Evolutionary conservation across 2,329 filamentous ascomycete species (phyloP).

Genomic region (Trichoderma breve): DNA sequence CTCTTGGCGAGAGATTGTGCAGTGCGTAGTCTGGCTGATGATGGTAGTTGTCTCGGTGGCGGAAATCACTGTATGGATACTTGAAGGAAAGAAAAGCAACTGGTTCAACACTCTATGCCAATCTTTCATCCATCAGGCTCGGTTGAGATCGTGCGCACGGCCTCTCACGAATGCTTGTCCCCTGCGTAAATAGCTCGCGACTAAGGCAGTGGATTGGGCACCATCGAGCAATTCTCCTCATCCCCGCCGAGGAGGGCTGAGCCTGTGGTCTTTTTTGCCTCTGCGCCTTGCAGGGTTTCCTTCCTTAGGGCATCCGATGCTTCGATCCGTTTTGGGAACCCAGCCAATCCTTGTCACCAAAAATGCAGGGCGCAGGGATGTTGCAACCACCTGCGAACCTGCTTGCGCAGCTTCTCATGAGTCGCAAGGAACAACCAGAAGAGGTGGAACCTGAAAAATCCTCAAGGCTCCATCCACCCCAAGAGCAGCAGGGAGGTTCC

Average conservation of each 20-base stretch:
- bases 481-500: not conserved
- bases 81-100: not conserved
- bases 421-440: not conserved
- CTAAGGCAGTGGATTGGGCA: not conserved
- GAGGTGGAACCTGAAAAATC: constrained; percentile 15
- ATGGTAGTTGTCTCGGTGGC: not conserved
- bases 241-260: not conserved
- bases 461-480: constrained; percentile 7
- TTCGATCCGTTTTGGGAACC: constrained; percentile 24
- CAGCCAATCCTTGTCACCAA: not conserved
- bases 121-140: not conserved
- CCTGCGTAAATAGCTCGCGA: not conserved
- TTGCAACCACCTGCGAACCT: not conserved
- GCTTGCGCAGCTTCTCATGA: constrained; percentile 8
- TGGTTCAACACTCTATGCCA: not conserved
- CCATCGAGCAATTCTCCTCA: not conserved
- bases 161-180: not conserved
- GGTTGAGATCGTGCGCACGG: not conserved
- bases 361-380: not conserved
- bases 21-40: not conserved
- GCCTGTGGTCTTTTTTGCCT: not conserved
- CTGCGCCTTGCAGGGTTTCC: constrained; percentile 16
- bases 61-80: not conserved
- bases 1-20: not conserved
- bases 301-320: constrained; percentile 13